These are phyloP conservation scores for Blastobotrys americana DNA, from an alignment of 805 yeast species.

Conservation along the genomic window DNA sequence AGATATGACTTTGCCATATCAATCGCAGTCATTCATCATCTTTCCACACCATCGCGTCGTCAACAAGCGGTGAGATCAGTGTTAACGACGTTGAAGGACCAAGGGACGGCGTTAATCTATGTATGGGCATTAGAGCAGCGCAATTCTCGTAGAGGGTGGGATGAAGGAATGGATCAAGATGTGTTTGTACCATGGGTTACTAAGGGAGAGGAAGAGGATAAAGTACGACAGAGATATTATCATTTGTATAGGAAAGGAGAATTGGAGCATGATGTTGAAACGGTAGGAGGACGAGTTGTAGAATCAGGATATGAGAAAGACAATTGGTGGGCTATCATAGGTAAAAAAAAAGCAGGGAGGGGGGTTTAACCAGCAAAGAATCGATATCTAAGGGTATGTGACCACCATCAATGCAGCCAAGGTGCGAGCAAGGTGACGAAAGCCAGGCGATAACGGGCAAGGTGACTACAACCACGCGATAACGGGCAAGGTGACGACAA, in stretches of 20 bases:
- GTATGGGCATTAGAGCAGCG: conserved; percentile 98
- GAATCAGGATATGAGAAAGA: conserved; percentile 84
- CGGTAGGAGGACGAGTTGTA: conserved; percentile 65
- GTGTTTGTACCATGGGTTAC: conserved; percentile 94
- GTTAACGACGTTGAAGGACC: conserved; percentile 45
- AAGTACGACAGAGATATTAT: conserved; percentile 74
- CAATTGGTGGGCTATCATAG: conserved; percentile 78
- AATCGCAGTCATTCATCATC: conserved; percentile 94
- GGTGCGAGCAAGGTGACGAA: no score
- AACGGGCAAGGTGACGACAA: no score
- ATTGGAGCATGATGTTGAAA: conserved; percentile 56
- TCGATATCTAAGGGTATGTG: no score
- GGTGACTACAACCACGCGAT: no score
- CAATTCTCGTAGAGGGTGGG: conserved; percentile 79
- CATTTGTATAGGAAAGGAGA: conserved; percentile 85
- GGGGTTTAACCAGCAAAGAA: no score
- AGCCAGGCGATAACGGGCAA: no score
- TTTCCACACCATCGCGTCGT: conserved; percentile 77
- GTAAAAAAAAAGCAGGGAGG: no score
- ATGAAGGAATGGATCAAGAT: conserved; percentile 88
- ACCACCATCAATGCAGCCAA: no score
- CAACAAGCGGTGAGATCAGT: conserved; percentile 67
- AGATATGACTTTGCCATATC: conserved; percentile 81
- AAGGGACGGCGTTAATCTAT: conserved; percentile 72
- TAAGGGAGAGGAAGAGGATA: conserved; percentile 36